phyloP scores from a whole-genome alignment of 768 basidiomycete genomes.

The Calocybe cyanea region DNA sequence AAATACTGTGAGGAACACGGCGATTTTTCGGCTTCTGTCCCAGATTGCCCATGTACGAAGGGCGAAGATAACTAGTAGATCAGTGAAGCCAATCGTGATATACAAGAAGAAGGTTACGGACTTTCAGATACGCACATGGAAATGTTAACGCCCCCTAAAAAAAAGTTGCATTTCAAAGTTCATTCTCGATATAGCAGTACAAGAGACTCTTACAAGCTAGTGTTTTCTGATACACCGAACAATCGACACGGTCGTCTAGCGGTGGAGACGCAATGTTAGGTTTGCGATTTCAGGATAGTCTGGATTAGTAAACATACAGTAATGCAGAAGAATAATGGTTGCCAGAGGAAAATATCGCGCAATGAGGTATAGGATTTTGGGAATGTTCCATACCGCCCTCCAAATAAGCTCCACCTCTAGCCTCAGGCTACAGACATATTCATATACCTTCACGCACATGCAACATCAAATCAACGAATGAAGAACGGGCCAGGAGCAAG shows the following conservation, averaged over 20 bases:
- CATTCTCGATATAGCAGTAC: background rate
- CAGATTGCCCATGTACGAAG: conserved; percentile 21
- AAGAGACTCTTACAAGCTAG: background rate
- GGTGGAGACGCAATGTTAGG: no score
- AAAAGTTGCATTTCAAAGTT: background rate
- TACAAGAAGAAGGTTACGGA: background rate
- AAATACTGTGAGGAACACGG: conserved; percentile 8
- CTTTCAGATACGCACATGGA: conserved; percentile 5
- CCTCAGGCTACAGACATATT: background rate
- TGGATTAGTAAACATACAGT: no score
- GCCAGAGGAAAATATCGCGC: conserved; percentile 10
- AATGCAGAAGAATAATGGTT: background rate
- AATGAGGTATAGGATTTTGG: conserved; percentile 11
- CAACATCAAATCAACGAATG: background rate
- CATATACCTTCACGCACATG: background rate
- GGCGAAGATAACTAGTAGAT: conserved; percentile 16
- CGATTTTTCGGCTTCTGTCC: conserved; percentile 12
- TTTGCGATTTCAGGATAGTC: no score
- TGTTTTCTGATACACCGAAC: background rate
- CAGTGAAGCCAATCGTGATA: background rate
- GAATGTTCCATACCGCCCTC: conserved; percentile 8
- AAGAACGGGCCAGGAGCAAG: background rate
- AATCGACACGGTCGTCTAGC: background rate
- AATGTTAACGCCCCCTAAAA: conserved; percentile 1
- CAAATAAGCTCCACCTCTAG: conserved; percentile 5